Evolutionary conservation across 192 early-diverging fungal genomes (phyloP).

Genomic region (Phycomyces blakesleeanus): DNA sequence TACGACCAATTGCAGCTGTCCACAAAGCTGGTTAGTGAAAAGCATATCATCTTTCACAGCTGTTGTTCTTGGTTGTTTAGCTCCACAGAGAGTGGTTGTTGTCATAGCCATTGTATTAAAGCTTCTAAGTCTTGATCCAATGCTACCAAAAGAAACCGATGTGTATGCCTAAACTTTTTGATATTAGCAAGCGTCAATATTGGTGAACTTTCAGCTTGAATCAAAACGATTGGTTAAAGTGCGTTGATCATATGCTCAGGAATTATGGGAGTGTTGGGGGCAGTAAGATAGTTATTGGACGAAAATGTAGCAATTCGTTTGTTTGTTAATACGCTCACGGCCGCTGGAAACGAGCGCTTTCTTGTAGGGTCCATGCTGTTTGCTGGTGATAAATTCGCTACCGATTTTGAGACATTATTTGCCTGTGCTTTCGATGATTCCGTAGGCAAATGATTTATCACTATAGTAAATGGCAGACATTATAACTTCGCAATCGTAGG

Average conservation of each 20-base stretch:
- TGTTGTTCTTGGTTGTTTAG: not conserved
- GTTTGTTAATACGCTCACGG: not conserved
- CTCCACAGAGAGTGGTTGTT: too few species aligned
- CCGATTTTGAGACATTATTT: too few species aligned
- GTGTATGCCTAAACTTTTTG: not conserved
- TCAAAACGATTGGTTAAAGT: not conserved
- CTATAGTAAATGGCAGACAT: too few species aligned
- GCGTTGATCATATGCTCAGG: not conserved
- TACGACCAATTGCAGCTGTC: not conserved
- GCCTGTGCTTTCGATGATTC: too few species aligned
- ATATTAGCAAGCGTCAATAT: not conserved
- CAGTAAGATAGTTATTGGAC: not conserved
- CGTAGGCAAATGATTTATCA: too few species aligned
- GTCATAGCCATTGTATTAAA: too few species aligned
- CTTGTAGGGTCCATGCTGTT: not conserved
- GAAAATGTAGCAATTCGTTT: constrained; percentile 9
- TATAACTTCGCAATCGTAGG: too few species aligned
- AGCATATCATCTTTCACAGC: not conserved
- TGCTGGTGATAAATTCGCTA: not conserved
- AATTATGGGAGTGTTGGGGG: not conserved
- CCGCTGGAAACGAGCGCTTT: not conserved
- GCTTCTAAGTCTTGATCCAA: not conserved
- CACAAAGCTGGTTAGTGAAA: constrained; percentile 5
- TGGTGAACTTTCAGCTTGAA: not conserved
- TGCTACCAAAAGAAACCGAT: not conserved